A percentile compares a stretch with the other conserved stretches of the same genome.
These are phyloP conservation scores for Mycena indigotica DNA, from an alignment of 768 basidiomycete genomes.

Conservation along the genomic window DNA sequence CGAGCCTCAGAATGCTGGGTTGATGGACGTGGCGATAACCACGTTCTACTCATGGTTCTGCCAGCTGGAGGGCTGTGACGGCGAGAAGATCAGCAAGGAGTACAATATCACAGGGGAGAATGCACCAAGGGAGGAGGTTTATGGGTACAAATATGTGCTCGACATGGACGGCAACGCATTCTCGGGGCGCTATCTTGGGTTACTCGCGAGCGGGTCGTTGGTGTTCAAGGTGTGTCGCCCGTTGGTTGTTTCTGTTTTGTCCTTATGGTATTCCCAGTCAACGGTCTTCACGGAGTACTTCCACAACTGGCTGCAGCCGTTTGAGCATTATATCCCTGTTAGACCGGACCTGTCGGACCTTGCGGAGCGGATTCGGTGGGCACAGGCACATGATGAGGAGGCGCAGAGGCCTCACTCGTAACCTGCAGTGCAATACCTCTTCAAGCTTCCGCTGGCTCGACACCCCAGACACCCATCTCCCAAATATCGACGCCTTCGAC, in stretches of 20 bases:
- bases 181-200: constrained; percentile 13
- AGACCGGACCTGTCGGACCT: constrained; percentile 19
- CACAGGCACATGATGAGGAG: constrained; percentile 12
- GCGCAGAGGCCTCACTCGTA: too few relatives aligned
- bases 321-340: constrained; percentile 21
- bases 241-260: background rate
- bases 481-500: too few relatives aligned
- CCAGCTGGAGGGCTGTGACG: constrained; percentile 16
- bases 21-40: constrained; percentile 17
- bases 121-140: constrained; percentile 11
- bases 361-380: constrained; percentile 19
- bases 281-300: constrained; percentile 22
- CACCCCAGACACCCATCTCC: too few relatives aligned
- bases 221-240: constrained; percentile 13
- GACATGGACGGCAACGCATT: constrained; percentile 21
- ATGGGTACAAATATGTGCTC: constrained; percentile 20
- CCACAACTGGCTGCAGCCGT: constrained; percentile 16
- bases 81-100: constrained; percentile 11
- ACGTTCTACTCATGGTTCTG: constrained; percentile 15
- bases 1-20: background rate
- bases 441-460: too few relatives aligned
- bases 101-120: constrained; percentile 13
- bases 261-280: constrained; percentile 13
- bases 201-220: constrained; percentile 11
- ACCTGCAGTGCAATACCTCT: too few relatives aligned